These are phyloP conservation scores for Sambucus nigra DNA, from an alignment of 129 eudicot genomes.

Conservation along the genomic window DNA sequence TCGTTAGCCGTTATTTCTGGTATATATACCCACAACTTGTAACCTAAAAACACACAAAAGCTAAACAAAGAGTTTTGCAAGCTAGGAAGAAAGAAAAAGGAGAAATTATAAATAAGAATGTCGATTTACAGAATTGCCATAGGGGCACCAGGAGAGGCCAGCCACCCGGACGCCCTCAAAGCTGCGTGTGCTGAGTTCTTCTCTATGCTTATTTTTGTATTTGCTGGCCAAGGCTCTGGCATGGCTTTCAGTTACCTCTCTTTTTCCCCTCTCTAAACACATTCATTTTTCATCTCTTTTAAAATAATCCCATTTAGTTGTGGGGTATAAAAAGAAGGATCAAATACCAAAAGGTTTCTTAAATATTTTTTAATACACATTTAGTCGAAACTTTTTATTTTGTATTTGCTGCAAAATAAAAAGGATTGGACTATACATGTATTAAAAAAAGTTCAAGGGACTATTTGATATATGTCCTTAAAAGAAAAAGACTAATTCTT, in stretches of 20 bases:
- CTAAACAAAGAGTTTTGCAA: neutral
- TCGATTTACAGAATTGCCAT: slow-evolving; percentile 50
- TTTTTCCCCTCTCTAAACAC: too few relatives aligned
- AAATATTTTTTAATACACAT: too few relatives aligned
- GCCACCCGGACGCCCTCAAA: slow-evolving; percentile 57
- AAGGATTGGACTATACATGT: too few relatives aligned
- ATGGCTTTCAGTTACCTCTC: slow-evolving; percentile 60
- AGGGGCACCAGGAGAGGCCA: slow-evolving; percentile 62
- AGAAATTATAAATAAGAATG: slow-evolving; percentile 17
- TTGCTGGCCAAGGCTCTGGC: slow-evolving; percentile 75
- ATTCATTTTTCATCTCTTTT: too few relatives aligned
- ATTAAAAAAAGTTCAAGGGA: too few relatives aligned
- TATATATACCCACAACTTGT: slow-evolving; percentile 2
- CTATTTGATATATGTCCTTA: too few relatives aligned
- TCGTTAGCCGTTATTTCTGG: slow-evolving; percentile 30
- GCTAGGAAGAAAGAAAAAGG: neutral
- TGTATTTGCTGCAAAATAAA: too few relatives aligned
- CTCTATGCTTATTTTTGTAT: slow-evolving; percentile 63
- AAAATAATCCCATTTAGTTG: too few relatives aligned
- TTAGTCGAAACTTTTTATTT: too few relatives aligned
- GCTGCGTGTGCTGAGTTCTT: slow-evolving; percentile 64
- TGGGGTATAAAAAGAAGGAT: too few relatives aligned
- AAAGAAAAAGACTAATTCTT: too few relatives aligned
- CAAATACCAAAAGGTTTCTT: too few relatives aligned
- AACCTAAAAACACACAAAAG: neutral